These are phyloP conservation scores for Chaetomium sp. DNA, from an alignment of 2,329 filamentous ascomycete species.

Conservation along the genomic window DNA sequence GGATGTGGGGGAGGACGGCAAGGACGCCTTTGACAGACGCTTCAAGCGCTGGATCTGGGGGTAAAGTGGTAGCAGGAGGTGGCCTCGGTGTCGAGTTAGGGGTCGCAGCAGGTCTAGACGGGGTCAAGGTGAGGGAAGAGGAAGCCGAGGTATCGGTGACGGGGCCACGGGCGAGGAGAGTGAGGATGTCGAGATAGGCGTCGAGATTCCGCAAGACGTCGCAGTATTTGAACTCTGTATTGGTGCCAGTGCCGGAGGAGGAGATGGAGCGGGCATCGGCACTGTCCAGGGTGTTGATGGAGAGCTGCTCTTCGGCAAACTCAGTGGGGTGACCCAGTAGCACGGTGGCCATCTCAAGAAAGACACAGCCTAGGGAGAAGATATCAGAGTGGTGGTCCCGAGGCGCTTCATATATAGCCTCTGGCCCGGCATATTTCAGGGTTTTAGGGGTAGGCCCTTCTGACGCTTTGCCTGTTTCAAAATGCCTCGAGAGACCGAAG, in stretches of 20 bases:
- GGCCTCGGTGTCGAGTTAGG: too few relatives aligned
- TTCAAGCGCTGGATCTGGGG: not conserved
- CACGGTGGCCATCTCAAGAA: slow-evolving; percentile 26
- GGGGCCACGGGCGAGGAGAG: not conserved
- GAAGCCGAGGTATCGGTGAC: not conserved
- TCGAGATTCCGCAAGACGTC: slow-evolving; percentile 19
- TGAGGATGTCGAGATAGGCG: slow-evolving; percentile 15
- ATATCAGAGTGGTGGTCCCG: slow-evolving; percentile 25
- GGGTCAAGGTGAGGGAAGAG: too few relatives aligned
- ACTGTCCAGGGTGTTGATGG: too few relatives aligned
- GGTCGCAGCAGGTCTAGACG: too few relatives aligned
- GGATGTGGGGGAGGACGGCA: slow-evolving; percentile 17
- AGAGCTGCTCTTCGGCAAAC: slow-evolving; percentile 22
- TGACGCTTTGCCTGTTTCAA: slow-evolving; percentile 22
- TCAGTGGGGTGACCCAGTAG: slow-evolving; percentile 19
- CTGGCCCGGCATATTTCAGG: slow-evolving; percentile 23
- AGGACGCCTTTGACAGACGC: slow-evolving; percentile 16
- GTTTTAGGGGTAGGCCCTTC: slow-evolving; percentile 22
- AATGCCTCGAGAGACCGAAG: slow-evolving; percentile 25
- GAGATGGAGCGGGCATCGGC: not conserved
- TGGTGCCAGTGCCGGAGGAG: not conserved
- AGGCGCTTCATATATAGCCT: slow-evolving; percentile 18
- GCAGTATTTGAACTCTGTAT: slow-evolving; percentile 20
- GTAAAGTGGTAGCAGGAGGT: too few relatives aligned
- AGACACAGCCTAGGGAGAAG: slow-evolving; percentile 28